Evolutionary conservation across 148 eudicot species (phyloP), one percentile per base, ranked within the genome.

Genomic region (Rhododendron henanense): DNA sequence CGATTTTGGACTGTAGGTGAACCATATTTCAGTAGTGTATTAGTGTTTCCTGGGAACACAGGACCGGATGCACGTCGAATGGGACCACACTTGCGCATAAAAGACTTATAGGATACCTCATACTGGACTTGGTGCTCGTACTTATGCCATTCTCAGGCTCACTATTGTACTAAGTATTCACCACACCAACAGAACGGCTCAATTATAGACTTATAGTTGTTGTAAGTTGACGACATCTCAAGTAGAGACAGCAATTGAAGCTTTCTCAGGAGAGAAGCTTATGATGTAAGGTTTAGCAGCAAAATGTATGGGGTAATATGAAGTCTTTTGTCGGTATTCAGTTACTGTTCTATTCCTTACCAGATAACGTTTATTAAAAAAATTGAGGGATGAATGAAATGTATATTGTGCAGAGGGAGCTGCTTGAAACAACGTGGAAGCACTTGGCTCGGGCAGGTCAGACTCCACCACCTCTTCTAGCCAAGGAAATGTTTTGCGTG

Each of bases 341-440:
- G 31, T 10, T 10, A 15, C 21, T 75, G 21, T 5, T 9, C 39
- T 84, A 25, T 31, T 83, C 61, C 44, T 47, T 7, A n/a, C 31
- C 28, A 16, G 7, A 21, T 23, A 37, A 78, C 9, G 53, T 44
- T 47, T 8, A 11, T 69, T 6, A 3, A 23, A 25, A 28, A 19
- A 18, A 61, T 35, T 33, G 39, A 71, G n/a, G 16, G 48, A 35
- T 84, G 47, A 19, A 9, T 81, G 57, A n/a, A 33, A 79, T 47
- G 78, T 53, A 19, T 51, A 23, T 19, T 88, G 73, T 86, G 1
- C 88, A 96, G 99, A 87, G 44, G 57, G 92, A 86, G 85, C 78
- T 90, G 48, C 87, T 96, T 87, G 98, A 95, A 87, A 89, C 88
- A 84, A 95, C 96, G 73, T 95, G 98, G 99, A 91, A 87, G 83